Evolutionary conservation across 306 rosid species (phyloP), one percentile per base, ranked within the genome.

Genomic region (Benincasa hispida): DNA sequence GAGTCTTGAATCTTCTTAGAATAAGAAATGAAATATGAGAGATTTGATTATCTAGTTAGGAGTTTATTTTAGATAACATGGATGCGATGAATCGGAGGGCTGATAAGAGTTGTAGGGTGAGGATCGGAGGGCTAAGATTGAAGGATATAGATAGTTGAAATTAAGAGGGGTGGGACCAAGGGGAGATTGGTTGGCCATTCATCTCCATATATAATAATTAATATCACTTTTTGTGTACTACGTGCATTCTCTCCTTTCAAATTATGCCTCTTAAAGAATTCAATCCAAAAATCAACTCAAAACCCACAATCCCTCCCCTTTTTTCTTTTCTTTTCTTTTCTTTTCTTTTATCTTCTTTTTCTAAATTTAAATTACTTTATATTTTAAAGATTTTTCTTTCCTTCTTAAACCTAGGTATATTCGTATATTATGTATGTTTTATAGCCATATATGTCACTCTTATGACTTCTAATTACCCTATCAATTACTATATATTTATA

Each of bases 221-320:
- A 41, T 45, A 45, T 47, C 75, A 47, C 75, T 70, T 70, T 70
- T 45, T 54, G 17, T 19, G 56, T 69, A 30, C 68, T 61, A 24
- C 75, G 75, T 69, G 56, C 56, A 69, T 24, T 45, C 74, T 41
- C 54, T 42, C 56, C 56, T 69, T 69, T 45, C 57, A 41, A 41
- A 69, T 45, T 69, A 69, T 69, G 34, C 10, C 56, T 9, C 17
- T 47, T 42, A 5, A 45, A 69, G 37, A 45, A 69, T 42, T 69
- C 56, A 69, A 69, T 69, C 35, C 56, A 45, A 42, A 69, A 69
- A 69, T 69, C 56, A 65, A 11, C 72, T 63, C 70, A 63, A 63
- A 63, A 18, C 70, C 72, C 72, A 37, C 24, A 34, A 30, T 2
- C 11, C 2, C 3, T 6, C 14, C 14, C 9, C 18, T 17, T 30